These are phyloP conservation scores for Colletotrichum cereale DNA, from an alignment of 2,329 filamentous ascomycete species.

Conservation along the genomic window DNA sequence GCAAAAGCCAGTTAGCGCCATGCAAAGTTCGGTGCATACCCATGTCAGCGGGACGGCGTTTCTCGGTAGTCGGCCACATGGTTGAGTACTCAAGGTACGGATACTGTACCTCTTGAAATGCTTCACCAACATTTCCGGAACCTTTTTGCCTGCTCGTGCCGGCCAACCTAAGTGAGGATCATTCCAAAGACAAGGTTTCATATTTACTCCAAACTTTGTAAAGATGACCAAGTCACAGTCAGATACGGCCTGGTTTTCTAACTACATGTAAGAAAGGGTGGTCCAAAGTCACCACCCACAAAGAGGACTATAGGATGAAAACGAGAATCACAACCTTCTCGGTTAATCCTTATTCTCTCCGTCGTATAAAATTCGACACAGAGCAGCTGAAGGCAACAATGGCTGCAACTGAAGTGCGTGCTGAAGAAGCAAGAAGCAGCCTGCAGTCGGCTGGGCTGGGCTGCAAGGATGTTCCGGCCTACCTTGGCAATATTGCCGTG, in stretches of 20 bases:
- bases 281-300: not conserved
- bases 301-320: not conserved
- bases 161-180: not conserved
- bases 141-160: not conserved
- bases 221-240: no score
- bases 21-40: not conserved
- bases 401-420: no score
- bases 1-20: not conserved
- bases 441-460: no score
- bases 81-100: no score
- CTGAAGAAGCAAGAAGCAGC: no score
- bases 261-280: not conserved
- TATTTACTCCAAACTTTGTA: no score
- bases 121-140: not conserved
- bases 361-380: not conserved
- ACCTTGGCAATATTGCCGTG: no score
- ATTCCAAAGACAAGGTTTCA: not conserved
- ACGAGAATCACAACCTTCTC: not conserved
- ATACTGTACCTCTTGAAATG: not conserved
- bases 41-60: not conserved
- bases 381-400: no score
- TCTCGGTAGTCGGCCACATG: not conserved
- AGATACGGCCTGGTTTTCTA: not conserved
- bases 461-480: no score
- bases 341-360: not conserved